Evolutionary conservation across 495 filamentous ascomycete species (phyloP), one percentile per base, ranked within the genome.

Genomic region (Cercophora scortea): DNA sequence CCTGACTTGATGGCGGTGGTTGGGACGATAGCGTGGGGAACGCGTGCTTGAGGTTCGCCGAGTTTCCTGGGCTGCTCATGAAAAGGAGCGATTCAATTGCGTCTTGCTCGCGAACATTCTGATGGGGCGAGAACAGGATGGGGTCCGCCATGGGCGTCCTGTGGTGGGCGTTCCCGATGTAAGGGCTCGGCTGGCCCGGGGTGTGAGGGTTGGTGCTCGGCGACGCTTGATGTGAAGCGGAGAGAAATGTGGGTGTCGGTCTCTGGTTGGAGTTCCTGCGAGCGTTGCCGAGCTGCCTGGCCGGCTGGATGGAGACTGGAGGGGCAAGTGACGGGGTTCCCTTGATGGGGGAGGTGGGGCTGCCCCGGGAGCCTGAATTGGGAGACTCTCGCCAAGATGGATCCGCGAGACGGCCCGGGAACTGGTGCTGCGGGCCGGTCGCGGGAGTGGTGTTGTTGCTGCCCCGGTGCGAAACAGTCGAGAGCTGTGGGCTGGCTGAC

Each of bases 11-110:
- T 5, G 64, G 43, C 2, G 62, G 54, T 13, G 72, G 62, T 13
- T 73, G 64, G 6, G 65, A 56, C 6, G 69, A 57, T 4, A 67
- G 64, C 48, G 36, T 34, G 10, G 71, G 71, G 56, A 78, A 78
- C 6, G 69, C 52, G 40, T 76, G 76, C 47, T 75, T 76, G 44
- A 81, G 66, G 57, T 77, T 72, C 52, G 78, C 78, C 4, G 87
- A 86, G 61, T 90, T 87, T 11, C 82, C 85, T 0, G 89, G 89
- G 56, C 87, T 91, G 52, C 86, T 88, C 87, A 95, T 90, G 68
- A 89, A 91, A 17, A 94, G 72, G 19, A 94, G 70, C 0, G 86
- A 87, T 60, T 95, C 89, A 18, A 94, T 83, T n/a, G 89, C 89
- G 57, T 93, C 89, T 59, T 90, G 81, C 60, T 95, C 89, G 60